phyloP scores from a whole-genome alignment of 2,329 filamentous ascomycete species.

The Neoscytalidium dimidiatum region DNA sequence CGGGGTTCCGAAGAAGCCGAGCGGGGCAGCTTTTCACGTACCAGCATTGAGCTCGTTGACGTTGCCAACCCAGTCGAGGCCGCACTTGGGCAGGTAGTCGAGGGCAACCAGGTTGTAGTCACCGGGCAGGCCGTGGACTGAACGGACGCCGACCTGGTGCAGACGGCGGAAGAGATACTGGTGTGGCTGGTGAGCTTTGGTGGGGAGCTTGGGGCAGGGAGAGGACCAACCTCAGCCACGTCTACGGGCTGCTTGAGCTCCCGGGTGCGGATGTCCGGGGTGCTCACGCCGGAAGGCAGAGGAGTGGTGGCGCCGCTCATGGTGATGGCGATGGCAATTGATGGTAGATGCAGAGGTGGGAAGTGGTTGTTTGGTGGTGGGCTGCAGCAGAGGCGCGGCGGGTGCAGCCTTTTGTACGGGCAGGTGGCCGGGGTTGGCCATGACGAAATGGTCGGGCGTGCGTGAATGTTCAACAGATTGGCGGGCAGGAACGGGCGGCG shows the following conservation, averaged over 20 bases:
- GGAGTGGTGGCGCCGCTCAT: slow-evolving; percentile 20
- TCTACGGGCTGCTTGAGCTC: slow-evolving; percentile 51
- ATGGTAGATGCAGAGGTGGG: too few relatives aligned
- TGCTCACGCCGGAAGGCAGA: slow-evolving; percentile 15
- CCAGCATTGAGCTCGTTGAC: slow-evolving; percentile 63
- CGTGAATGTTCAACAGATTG: not conserved
- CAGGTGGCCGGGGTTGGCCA: slow-evolving; percentile 4
- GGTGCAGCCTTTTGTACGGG: slow-evolving; percentile 15
- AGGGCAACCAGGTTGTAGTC: slow-evolving; percentile 53
- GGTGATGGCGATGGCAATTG: slow-evolving; percentile 7
- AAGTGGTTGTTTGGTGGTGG: not conserved
- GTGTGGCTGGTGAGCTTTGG: slow-evolving; percentile 24
- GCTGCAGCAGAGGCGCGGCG: not conserved
- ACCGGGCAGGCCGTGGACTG: slow-evolving; percentile 56
- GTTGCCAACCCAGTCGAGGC: slow-evolving; percentile 61
- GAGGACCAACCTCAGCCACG: slow-evolving; percentile 54
- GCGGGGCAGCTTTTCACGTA: slow-evolving; percentile 27
- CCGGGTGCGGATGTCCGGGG: slow-evolving; percentile 41
- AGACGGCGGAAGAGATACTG: slow-evolving; percentile 54
- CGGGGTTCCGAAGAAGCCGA: slow-evolving; percentile 21
- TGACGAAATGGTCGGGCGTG: slow-evolving; percentile 13
- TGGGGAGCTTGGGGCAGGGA: not conserved
- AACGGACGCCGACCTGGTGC: slow-evolving; percentile 50
- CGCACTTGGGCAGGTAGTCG: slow-evolving; percentile 58
- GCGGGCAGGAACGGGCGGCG: slow-evolving; percentile 1